A percentile compares a stretch with the other conserved stretches of the same genome.
phyloP scores from a whole-genome alignment of 2,329 filamentous ascomycete species.

The Neofusicoccum parvum region DNA sequence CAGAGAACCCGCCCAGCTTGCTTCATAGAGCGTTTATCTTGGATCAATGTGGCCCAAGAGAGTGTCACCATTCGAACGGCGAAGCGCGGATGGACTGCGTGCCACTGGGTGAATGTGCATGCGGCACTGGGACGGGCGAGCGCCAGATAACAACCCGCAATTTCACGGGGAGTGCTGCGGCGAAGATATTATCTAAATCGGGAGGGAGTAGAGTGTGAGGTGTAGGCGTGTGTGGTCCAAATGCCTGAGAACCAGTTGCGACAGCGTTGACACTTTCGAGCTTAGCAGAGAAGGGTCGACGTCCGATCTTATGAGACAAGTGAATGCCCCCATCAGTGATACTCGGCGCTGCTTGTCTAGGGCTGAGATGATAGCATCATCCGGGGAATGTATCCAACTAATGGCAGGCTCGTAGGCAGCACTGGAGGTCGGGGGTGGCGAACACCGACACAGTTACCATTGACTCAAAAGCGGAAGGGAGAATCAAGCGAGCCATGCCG shows the following conservation, averaged over 20 bases:
- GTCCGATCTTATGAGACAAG: background rate
- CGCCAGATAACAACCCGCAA: too few species aligned
- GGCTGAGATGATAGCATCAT: constrained; percentile 8
- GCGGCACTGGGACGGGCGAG: background rate
- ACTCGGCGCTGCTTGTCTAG: background rate
- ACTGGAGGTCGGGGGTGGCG: constrained; percentile 8
- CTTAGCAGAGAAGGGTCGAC: background rate
- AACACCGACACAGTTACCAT: constrained; percentile 2
- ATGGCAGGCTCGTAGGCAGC: constrained; percentile 8
- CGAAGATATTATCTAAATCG: background rate
- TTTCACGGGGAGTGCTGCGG: background rate
- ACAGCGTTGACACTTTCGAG: background rate
- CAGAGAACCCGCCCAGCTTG: background rate
- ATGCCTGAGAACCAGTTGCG: background rate
- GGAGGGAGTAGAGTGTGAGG: background rate
- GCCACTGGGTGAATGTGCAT: background rate
- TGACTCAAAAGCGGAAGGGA: constrained; percentile 15
- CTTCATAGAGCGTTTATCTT: background rate
- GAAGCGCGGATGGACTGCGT: background rate
- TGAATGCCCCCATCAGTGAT: background rate
- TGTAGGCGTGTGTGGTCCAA: background rate
- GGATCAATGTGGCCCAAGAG: background rate
- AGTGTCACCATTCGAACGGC: background rate
- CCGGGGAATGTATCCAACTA: background rate
- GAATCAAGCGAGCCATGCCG: background rate